These are phyloP conservation scores for Luffa aegyptiaca DNA, from an alignment of 306 rosid genomes.

Conservation along the genomic window DNA sequence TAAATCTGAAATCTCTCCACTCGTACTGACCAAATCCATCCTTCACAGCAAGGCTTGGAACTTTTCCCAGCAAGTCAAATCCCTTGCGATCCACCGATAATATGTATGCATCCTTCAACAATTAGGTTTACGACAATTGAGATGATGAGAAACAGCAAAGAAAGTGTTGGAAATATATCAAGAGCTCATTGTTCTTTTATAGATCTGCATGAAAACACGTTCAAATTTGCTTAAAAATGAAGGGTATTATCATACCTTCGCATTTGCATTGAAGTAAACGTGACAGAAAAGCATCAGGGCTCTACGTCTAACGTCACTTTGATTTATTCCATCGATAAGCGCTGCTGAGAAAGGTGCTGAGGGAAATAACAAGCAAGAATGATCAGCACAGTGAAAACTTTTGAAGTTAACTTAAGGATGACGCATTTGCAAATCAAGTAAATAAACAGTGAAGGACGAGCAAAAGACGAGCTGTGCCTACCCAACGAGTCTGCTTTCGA, in stretches of 20 bases:
- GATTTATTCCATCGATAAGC: conserved; percentile 81
- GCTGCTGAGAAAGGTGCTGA: conserved; percentile 60
- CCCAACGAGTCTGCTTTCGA: conserved; percentile 67
- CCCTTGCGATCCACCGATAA: conserved; percentile 67
- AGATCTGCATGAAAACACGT: background rate
- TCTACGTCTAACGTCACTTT: conserved; percentile 61
- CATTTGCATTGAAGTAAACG: conserved; percentile 42
- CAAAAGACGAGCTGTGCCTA: conserved; percentile 4
- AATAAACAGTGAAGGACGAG: background rate
- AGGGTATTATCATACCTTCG: conserved; percentile 7
- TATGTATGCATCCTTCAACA: conserved; percentile 56
- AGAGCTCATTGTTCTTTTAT: background rate
- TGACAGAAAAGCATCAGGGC: conserved; percentile 72
- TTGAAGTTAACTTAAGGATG: background rate
- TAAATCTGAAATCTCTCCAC: conserved; percentile 69
- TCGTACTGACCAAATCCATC: conserved; percentile 38
- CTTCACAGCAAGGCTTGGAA: conserved; percentile 28
- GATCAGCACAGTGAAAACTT: background rate
- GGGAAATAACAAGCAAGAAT: conserved; percentile 6
- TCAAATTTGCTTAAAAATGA: background rate
- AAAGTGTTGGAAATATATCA: background rate
- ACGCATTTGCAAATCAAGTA: background rate
- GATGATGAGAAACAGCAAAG: no score
- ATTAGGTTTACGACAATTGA: no score
- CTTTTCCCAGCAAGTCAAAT: conserved; percentile 61